These are phyloP conservation scores for Citrus reticulata DNA, from an alignment of 345 rosid genomes.

Conservation along the genomic window DNA sequence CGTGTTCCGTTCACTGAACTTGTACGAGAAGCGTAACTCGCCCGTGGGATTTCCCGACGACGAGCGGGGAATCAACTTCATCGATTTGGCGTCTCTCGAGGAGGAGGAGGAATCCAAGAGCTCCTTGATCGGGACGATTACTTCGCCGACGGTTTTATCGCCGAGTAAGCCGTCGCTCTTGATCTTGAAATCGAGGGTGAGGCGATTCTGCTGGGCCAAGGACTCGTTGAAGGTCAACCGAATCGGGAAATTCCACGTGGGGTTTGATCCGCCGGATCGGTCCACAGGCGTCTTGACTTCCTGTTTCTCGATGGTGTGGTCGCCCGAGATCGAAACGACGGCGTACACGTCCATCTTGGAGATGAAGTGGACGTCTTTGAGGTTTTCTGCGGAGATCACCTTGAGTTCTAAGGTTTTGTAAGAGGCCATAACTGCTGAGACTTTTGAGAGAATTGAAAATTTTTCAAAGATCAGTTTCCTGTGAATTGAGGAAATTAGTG, in stretches of 20 bases:
- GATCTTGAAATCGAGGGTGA: conserved; percentile 51
- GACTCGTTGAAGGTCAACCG: conserved; percentile 47
- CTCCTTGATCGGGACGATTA: conserved; percentile 67
- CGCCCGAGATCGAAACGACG: conserved; percentile 57
- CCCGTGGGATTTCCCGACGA: too few relatives aligned
- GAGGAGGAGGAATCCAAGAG: conserved; percentile 28
- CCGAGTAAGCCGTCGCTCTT: conserved; percentile 65
- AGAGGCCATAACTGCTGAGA: conserved; percentile 41
- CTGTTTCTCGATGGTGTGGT: conserved; percentile 26
- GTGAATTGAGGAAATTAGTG: neutral
- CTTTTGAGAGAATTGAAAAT: neutral
- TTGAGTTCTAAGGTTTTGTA: conserved; percentile 54
- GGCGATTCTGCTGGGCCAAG: conserved; percentile 43
- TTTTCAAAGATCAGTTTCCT: neutral
- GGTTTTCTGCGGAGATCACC: conserved; percentile 57
- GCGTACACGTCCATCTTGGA: conserved; percentile 82
- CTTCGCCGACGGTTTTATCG: conserved; percentile 67
- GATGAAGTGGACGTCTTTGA: conserved; percentile 62
- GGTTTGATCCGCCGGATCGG: conserved; percentile 48
- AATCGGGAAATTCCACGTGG: conserved; percentile 63
- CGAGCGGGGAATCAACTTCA: too few relatives aligned
- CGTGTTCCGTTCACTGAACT: too few relatives aligned
- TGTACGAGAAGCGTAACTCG: too few relatives aligned
- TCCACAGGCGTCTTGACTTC: conserved; percentile 44
- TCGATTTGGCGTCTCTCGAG: conserved; percentile 14